Conservation (phyloP, 139 green algal genomes). For the Zygnema cylindricum region DNA sequence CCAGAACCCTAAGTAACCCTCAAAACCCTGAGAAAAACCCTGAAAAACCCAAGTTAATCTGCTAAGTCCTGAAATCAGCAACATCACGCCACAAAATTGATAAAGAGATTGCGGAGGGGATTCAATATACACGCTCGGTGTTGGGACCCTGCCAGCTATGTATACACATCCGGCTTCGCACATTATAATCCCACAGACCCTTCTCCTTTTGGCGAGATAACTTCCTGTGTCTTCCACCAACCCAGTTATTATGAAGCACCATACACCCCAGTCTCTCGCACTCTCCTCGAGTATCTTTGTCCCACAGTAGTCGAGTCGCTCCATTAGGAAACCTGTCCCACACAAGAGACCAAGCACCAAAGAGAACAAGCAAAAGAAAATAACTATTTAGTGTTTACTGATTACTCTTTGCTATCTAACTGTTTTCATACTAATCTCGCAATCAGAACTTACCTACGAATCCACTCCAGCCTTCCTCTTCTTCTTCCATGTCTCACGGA, state of each 20-base stretch:
- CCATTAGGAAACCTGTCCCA: slow-evolving; percentile 43
- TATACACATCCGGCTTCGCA: slow-evolving; percentile 32
- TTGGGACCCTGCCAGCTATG: slow-evolving; percentile 31
- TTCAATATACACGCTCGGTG: slow-evolving; percentile 21
- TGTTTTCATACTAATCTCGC: too few relatives aligned
- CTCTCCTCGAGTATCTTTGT: background rate
- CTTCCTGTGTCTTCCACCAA: slow-evolving; percentile 20
- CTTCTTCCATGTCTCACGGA: too few relatives aligned
- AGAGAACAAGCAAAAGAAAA: too few relatives aligned
- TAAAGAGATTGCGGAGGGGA: background rate
- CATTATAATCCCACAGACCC: slow-evolving; percentile 51
- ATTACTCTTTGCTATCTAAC: too few relatives aligned
- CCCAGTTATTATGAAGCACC: slow-evolving; percentile 56
- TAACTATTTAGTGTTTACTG: too few relatives aligned
- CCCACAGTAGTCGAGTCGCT: slow-evolving; percentile 29
- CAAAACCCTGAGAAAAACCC: too few relatives aligned
- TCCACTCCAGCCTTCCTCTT: too few relatives aligned
- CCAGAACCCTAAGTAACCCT: too few relatives aligned
- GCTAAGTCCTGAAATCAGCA: background rate
- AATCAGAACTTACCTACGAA: too few relatives aligned
- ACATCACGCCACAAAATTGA: background rate
- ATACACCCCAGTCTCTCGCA: slow-evolving; percentile 46
- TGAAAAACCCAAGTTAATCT: too few relatives aligned
- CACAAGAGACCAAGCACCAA: too few relatives aligned
- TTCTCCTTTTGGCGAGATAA: slow-evolving; percentile 45